Evolutionary conservation across 1,284 basidiomycete species (phyloP), one percentile per base, ranked within the genome.

Genomic region (Polyporus tsugae): DNA sequence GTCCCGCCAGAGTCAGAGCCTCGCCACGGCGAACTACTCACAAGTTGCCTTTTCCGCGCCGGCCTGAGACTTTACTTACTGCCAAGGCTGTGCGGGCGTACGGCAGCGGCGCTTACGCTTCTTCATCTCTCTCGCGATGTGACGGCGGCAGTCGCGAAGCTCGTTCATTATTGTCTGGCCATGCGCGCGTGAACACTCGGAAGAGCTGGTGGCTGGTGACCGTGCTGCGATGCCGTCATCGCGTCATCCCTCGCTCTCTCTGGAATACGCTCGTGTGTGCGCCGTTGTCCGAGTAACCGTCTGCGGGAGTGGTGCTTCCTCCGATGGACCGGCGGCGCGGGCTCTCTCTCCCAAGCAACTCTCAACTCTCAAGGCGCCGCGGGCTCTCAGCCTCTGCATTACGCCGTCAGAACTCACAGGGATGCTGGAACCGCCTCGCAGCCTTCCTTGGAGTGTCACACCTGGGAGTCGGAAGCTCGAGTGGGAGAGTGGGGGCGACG

Each of bases 261-360:
- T 29, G 22, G 44, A 46, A 46, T 46, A 17, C 44, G n/a, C 44
- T 6, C 44, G 44, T 53, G 55, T 9, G 55, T 36, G 55, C 35
- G 29, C 19, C 6, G 55, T 57, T 19, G 55, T 36, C 55, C 19
- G 33, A 57, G 55, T 57, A 57, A 57, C 55, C 55, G 35, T 36
- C 55, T 57, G 35, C 35, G 55, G 55, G 11, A 53, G 25, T 25
- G 52, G 52, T 11, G 15, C 29, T 35, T 35, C 33, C 55, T 57
- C 33, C 55, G 55, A 36, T n/a, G 33, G 11, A 7, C 33, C 52
- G 52, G 52, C 52, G 22, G 13, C n/a, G 52, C 52, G 15, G 29
- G 5, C 25, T 29, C 1, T 1, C 52, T 53, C 15, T 33, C 52
- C 15, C 25, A 53, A 29, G 52, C 52, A 33, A 11, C 25, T n/a